Conservation (phyloP, 495 filamentous ascomycete genomes). For the Penicillium pulvis region DNA sequence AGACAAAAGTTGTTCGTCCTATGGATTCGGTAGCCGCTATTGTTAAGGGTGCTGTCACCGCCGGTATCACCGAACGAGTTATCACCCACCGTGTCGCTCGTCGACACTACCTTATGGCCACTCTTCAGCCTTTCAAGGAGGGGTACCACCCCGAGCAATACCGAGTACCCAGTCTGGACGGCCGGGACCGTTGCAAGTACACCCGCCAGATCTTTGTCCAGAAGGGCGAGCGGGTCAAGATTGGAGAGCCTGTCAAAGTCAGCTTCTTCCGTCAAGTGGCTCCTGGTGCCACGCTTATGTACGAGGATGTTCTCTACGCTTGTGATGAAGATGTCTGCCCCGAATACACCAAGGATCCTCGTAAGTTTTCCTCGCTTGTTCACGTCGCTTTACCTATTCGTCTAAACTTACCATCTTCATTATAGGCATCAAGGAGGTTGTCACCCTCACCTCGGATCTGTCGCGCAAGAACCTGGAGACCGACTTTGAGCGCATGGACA, state of each 20-base stretch:
- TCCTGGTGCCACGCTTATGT: constrained; percentile 97
- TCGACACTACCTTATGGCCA: constrained; percentile 98
- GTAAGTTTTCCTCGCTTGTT: constrained; percentile 57
- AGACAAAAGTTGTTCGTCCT: constrained; percentile 77
- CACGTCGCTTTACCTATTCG: background rate
- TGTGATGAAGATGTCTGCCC: constrained; percentile 98
- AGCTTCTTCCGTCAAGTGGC: constrained; percentile 98
- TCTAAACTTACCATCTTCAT: background rate
- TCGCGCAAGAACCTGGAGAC: constrained; percentile 98
- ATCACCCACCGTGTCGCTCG: constrained; percentile 97
- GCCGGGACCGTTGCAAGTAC: constrained; percentile 98
- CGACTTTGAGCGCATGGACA: constrained; percentile 99
- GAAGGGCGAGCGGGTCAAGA: constrained; percentile 98
- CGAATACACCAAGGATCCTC: constrained; percentile 98
- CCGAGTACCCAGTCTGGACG: constrained; percentile 92
- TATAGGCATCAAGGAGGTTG: constrained; percentile 97
- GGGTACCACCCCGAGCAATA: constrained; percentile 98
- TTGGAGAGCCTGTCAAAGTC: constrained; percentile 98
- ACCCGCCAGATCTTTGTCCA: constrained; percentile 98
- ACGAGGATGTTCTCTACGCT: constrained; percentile 97
- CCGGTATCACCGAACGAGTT: constrained; percentile 95
- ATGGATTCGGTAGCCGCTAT: constrained; percentile 85
- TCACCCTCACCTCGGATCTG: constrained; percentile 94
- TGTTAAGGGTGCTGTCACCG: constrained; percentile 79
- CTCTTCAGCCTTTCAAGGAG: constrained; percentile 97